These are phyloP conservation scores for Starmera caribaea DNA, from an alignment of 805 yeast genomes.

Conservation along the genomic window DNA sequence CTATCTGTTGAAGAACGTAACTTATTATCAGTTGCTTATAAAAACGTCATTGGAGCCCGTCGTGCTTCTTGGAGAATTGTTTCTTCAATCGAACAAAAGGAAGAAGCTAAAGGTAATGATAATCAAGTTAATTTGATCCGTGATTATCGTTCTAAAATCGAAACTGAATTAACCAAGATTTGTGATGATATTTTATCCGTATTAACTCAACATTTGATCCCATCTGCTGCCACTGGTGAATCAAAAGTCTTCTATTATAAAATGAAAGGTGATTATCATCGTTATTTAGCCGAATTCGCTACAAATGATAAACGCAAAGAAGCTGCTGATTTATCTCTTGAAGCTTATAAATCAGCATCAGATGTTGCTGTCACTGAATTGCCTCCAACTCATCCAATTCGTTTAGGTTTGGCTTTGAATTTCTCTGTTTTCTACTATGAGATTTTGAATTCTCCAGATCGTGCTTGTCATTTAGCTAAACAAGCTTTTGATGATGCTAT, in stretches of 20 bases:
- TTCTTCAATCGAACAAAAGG: slow-evolving; percentile 95
- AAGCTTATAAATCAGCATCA: slow-evolving; percentile 91
- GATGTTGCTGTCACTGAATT: slow-evolving; percentile 95
- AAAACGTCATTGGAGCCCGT: slow-evolving; percentile 97
- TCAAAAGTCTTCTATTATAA: slow-evolving; percentile 96
- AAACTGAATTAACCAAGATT: slow-evolving; percentile 82
- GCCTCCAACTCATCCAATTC: slow-evolving; percentile 98
- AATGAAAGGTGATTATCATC: slow-evolving; percentile 99
- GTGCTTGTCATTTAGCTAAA: slow-evolving; percentile 98
- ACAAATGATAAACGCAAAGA: slow-evolving; percentile 83
- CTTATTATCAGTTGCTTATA: slow-evolving; percentile 93
- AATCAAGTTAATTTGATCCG: slow-evolving; percentile 83
- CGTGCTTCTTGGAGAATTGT: slow-evolving; percentile 99
- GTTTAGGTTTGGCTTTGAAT: slow-evolving; percentile 95
- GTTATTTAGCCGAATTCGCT: slow-evolving; percentile 97
- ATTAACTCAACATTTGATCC: slow-evolving; percentile 81
- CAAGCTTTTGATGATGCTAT: slow-evolving; percentile 99
- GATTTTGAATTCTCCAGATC: slow-evolving; percentile 95
- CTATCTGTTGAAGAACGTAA: slow-evolving; percentile 97
- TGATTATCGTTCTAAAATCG: slow-evolving; percentile 92
- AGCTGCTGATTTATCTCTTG: slow-evolving; percentile 87
- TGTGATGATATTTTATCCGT: slow-evolving; percentile 91
- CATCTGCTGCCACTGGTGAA: slow-evolving; percentile 93
- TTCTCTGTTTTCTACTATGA: slow-evolving; percentile 98
- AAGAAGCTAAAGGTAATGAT: slow-evolving; percentile 92